phyloP scores from a whole-genome alignment of 2,329 filamentous ascomycete species.

The Botrytis elliptica region DNA sequence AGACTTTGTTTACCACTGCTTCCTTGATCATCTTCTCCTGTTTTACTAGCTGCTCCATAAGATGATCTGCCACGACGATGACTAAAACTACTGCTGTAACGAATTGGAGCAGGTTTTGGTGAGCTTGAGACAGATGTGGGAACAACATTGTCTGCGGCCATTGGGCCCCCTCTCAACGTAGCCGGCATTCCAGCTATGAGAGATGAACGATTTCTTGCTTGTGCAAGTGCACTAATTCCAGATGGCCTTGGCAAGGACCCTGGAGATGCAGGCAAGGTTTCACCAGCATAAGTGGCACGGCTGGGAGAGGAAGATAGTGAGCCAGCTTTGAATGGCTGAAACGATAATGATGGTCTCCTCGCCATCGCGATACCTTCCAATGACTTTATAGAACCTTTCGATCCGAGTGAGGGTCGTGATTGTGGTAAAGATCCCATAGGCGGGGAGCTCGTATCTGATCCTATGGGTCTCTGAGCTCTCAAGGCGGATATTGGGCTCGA shows the following conservation, averaged over 20 bases:
- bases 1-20: conserved; percentile 81
- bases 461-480: conserved; percentile 62
- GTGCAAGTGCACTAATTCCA: conserved; percentile 51
- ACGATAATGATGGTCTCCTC: conserved; percentile 80
- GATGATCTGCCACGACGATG: conserved; percentile 78
- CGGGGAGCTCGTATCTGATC: conserved; percentile 59
- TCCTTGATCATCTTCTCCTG: conserved; percentile 67
- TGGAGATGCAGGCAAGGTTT: conserved; percentile 52
- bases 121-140: conserved; percentile 71
- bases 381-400: conserved; percentile 41
- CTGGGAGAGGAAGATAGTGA: conserved; percentile 86
- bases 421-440: conserved; percentile 52
- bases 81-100: conserved; percentile 92
- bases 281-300: conserved; percentile 37
- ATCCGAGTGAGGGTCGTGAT: conserved; percentile 36
- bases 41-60: conserved; percentile 67
- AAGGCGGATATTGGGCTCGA: conserved; percentile 86
- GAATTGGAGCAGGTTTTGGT: conserved; percentile 72
- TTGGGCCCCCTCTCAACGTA: conserved; percentile 65
- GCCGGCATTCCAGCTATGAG: conserved; percentile 74
- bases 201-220: conserved; percentile 68
- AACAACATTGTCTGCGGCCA: conserved; percentile 58
- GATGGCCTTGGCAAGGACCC: conserved; percentile 51
- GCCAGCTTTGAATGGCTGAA: conserved; percentile 94
- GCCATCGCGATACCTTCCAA: conserved; percentile 52